A percentile compares a stretch with the other conserved stretches of the same genome.
These are phyloP conservation scores for Amanita inopinata DNA, from an alignment of 768 basidiomycete genomes.

Conservation along the genomic window DNA sequence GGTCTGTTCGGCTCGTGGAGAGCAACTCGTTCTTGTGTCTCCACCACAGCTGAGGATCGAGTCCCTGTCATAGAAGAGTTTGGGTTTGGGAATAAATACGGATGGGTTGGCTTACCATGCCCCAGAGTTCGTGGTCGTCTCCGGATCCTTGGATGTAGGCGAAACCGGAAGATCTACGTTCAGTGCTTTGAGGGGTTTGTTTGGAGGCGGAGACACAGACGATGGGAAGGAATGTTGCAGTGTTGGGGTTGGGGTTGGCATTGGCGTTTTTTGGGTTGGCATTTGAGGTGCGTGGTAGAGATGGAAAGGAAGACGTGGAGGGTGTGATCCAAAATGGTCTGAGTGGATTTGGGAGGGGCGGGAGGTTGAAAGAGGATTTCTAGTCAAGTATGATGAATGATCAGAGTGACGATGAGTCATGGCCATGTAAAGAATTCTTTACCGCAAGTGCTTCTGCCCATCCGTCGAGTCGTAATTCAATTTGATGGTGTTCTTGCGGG, in stretches of 20 bases:
- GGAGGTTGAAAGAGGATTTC: conserved; percentile 5
- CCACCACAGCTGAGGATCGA: conserved; percentile 74
- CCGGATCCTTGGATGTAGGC: conserved; percentile 90
- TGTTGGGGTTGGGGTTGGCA: no score
- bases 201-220: conserved; percentile 84
- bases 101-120: conserved; percentile 37
- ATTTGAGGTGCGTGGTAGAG: no score
- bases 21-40: conserved; percentile 40
- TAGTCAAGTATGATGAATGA: no score
- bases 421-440: conserved; percentile 30
- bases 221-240: no score
- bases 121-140: conserved; percentile 92
- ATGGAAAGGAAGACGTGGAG: conserved; percentile 25
- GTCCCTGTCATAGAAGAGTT: conserved; percentile 44
- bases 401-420: no score
- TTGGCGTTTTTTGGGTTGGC: no score
- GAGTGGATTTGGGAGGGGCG: neutral
- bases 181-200: conserved; percentile 48
- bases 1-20: conserved; percentile 31
- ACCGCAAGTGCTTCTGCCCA: conserved; percentile 71
- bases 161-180: conserved; percentile 60
- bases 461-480: conserved; percentile 47
- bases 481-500: conserved; percentile 72
- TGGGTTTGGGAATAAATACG: conserved; percentile 2
- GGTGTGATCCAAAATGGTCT: conserved; percentile 7